Base-by-base conservation (phyloP, 108 stramenopile genomes). In the Heterococcus sp. region DNA sequence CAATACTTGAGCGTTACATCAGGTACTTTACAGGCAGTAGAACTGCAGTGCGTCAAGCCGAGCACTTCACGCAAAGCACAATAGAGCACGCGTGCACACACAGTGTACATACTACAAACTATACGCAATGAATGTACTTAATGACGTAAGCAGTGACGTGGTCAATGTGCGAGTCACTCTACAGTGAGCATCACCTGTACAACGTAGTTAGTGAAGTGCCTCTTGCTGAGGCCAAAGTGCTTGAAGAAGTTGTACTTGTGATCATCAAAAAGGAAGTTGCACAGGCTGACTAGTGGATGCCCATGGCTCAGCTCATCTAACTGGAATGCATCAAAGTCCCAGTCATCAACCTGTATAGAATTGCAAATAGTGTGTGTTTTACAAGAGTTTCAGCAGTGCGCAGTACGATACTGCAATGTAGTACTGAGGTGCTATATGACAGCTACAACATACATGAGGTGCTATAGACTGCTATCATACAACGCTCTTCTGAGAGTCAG, bases 241-340 rank as follows among this genome's bases (percentile, higher is more conserved):
- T 32, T 37, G 28, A 76, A 69, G 11, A 76, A 35, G 32, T 69
- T 38, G 68, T 76, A 69, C 68, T 76, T 76, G 46, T 58, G 46
- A 4, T 68, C 75, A 29, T 33, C 36, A 30, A 76, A 76, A 21
- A 76, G 75, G 75, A 69, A 39, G 27, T 27, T 35, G 8, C 67
- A 35, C 14, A 76, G 75, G 68, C 66, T 38, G 4, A 76, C 75
- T 27, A 76, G 68, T 1, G 75, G 75, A 27, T 76, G 75, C 27
- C 75, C 75, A 28, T 35, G 75, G 38, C 66, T 69, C 2, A 69
- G 66, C n/a, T 69, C 38, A 11, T 76, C 75, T 68, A 76, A 40
- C 67, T 65, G 66, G 38, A 76, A 76, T 21, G 75, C 37, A 35
- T 76, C 68, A 31, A 76, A 76, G 38, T 76, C 75, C 75, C 75